phyloP scores from a whole-genome alignment of 2,329 filamentous ascomycete genomes.

The Penicillium sp. region DNA sequence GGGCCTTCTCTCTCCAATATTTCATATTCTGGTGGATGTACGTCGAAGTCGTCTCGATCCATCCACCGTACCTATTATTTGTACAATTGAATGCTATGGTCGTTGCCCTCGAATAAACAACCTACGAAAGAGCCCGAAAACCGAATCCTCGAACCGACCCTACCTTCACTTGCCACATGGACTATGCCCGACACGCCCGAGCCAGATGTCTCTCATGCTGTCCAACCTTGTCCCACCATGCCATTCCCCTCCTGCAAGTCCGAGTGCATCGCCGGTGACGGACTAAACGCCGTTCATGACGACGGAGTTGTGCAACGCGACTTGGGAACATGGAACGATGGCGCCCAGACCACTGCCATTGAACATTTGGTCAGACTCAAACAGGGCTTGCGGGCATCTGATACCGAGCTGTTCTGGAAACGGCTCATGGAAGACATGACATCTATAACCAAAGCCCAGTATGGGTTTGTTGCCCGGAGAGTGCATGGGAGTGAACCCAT shows the following conservation, averaged over 20 bases:
- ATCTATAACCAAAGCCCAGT: conserved; percentile 63
- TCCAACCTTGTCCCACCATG: conserved; percentile 27
- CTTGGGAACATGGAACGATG: conserved; percentile 38
- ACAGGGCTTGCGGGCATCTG: conserved; percentile 51
- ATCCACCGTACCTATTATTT: background rate
- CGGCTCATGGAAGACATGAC: conserved; percentile 64
- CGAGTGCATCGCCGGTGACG: conserved; percentile 28
- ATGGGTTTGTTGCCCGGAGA: conserved; percentile 66
- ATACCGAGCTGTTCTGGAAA: conserved; percentile 63
- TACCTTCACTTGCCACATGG: conserved; percentile 26
- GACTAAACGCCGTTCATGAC: conserved; percentile 21
- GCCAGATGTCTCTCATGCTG: conserved; percentile 32
- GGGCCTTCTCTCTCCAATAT: conserved; percentile 4
- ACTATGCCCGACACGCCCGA: conserved; percentile 37
- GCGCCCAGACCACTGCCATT: conserved; percentile 59
- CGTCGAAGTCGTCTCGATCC: conserved; percentile 7
- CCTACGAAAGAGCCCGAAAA: background rate
- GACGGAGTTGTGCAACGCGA: conserved; percentile 28
- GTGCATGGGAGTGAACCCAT: conserved; percentile 62
- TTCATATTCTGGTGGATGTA: conserved; percentile 6
- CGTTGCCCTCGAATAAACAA: background rate
- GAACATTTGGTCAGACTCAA: conserved; percentile 63
- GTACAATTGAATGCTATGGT: conserved; percentile 13
- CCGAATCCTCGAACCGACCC: conserved; percentile 12
- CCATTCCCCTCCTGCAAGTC: conserved; percentile 35